Evolutionary conservation across 495 filamentous ascomycete species (phyloP).

Genomic region (Xylaria sp.): DNA sequence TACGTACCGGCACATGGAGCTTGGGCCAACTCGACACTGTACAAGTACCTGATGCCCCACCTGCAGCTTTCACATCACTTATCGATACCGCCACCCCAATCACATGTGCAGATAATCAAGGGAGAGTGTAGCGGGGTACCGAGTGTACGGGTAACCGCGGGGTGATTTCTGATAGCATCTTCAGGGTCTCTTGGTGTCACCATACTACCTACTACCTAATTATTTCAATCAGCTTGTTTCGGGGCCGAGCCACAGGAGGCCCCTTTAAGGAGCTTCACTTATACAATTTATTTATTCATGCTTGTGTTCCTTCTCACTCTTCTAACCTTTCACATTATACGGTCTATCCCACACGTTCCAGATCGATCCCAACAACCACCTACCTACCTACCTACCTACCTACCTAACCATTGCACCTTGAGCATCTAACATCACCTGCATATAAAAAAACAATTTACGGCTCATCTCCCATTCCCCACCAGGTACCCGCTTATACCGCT

Average conservation of each 20-base stretch:
- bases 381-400: no score
- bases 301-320: neutral
- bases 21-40: slow-evolving; percentile 11
- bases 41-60: neutral
- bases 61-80: neutral
- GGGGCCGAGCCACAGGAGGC: neutral
- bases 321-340: neutral
- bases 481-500: neutral
- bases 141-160: neutral
- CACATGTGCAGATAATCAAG: neutral
- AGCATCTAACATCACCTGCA: neutral
- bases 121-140: slow-evolving; percentile 15
- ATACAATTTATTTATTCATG: neutral
- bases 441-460: neutral
- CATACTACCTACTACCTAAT: neutral
- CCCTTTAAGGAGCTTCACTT: neutral
- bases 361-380: no score
- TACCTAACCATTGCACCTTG: neutral
- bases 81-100: slow-evolving; percentile 4
- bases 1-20: neutral
- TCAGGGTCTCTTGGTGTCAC: neutral
- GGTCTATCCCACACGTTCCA: neutral
- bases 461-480: neutral
- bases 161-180: slow-evolving; percentile 5
- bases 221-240: neutral